Evolutionary conservation across 2,329 filamentous ascomycete species (phyloP), one percentile per base, ranked within the genome.

Genomic region (Monilinia polystroma): DNA sequence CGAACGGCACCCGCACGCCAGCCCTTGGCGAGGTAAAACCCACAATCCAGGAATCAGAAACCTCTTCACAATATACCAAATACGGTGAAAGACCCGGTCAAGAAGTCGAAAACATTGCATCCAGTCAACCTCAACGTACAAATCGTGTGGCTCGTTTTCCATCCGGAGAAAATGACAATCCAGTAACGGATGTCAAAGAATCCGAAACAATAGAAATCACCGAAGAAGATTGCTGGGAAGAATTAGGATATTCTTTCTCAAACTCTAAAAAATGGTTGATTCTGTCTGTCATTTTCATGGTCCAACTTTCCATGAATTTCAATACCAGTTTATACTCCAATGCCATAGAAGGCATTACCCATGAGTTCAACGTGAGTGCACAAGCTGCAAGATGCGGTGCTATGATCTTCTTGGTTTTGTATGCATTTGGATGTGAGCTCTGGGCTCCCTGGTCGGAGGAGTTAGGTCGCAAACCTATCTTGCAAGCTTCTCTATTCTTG

Each of bases 381-480:
- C 89, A 92, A 76, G 86, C 84, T 4, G 90, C 88, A 5, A 85
- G 90, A 65, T 84, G 86, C 66, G 91, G 91, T 75, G 90, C 90
- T 68, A 89, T 90, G 79, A 85, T 93, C 69, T 95, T 94, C 79
- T 79, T 96, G 51, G 83, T 95, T 62, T 78, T 88, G 2, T 95
- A 96, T 76, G 91, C 91, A 49, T 93, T 95, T 75, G 92, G 92
- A 47, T 95, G 92, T 76, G 92, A 95, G 77, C 83, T 94, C 0
- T 95, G 92, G 92, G 92, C 92, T 0, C 92, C 92, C 0, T 95
- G 91, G 90, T 90, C 87, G 56, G 92, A 96, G 76, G 92, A 95
- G 74, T 81, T 94, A 60, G 92, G 92, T 26, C 86, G 92, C 60
- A 90, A 87, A 80, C 88, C 88, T 1, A 84, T 95, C 66, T 81